Base-by-base conservation (phyloP, 352 stramenopile species). In the Vaucheria bursata region DNA sequence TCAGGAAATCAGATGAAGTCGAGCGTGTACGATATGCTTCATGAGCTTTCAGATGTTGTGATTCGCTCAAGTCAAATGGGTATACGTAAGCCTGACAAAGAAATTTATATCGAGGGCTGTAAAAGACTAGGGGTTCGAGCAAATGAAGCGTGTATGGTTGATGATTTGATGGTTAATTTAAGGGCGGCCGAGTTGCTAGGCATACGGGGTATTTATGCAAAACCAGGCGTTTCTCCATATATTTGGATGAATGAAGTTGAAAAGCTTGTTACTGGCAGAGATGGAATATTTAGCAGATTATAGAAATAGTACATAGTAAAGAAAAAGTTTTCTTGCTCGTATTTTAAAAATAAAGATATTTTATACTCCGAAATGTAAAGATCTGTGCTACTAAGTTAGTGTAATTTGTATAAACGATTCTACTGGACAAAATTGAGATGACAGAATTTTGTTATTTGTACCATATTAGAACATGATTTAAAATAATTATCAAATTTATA, bases 81-180 rank as follows among this genome's bases (percentile, higher is more conserved):
- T 1, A 68, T n/a, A 18, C 77, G 77, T 37, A 82, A 82, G 77
- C 77, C 77, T 5, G 50, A 39, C 18, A 18, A 38, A 8, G 29
- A n/a, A 33, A 79, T 79, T 40, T 82, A 82, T 50, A 66, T 70
- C 67, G 5, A 45, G 33, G 77, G 71, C n/a, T 82, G 77, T 37
- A n/a, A 45, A 38, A 39, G 53, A 33, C 71, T 82, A 33, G 70
- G 77, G 45, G 71, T 82, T 65, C 71, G 53, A 39, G 7, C 71
- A 12, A n/a, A 0, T 33, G 77, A 82, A 66, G 70, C 77, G 34
- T 64, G 78, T 3, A 69, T 82, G 8, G 77, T 82, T 6, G 77
- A 82, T 50, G 77, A 82, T 31, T 59, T 82, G 31, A 36, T 64
- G 7, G 77, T 25, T 29, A 82, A 82, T 66, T 3, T 82, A 32